phyloP scores from a whole-genome alignment of 306 rosid species.

The Fragaria vesca region DNA sequence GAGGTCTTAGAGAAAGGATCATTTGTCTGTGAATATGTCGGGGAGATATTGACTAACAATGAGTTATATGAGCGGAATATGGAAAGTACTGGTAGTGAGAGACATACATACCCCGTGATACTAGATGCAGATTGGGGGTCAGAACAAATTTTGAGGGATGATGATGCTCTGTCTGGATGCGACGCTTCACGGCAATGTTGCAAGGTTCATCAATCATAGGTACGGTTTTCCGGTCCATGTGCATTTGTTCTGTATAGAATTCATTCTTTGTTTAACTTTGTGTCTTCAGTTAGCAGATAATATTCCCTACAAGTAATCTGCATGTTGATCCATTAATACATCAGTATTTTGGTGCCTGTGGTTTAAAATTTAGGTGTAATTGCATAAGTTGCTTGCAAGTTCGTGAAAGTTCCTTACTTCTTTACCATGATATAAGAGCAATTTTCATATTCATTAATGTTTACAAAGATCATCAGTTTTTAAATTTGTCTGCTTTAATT shows the following conservation, averaged over 20 bases:
- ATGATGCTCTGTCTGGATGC: slow-evolving; percentile 92
- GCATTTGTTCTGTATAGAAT: not conserved
- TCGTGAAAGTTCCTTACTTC: not conserved
- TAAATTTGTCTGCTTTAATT: not conserved
- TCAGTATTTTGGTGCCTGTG: not conserved
- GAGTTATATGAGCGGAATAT: slow-evolving; percentile 65
- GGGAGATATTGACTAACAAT: slow-evolving; percentile 74
- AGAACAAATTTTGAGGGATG: slow-evolving; percentile 66
- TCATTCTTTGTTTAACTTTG: not conserved
- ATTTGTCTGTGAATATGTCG: slow-evolving; percentile 83
- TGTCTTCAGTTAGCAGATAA: not conserved
- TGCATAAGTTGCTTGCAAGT: not conserved
- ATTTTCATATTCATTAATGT: not conserved
- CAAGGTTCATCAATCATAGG: slow-evolving; percentile 96
- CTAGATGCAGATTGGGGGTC: slow-evolving; percentile 97
- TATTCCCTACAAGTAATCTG: not conserved
- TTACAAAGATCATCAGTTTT: not conserved
- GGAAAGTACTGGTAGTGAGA: slow-evolving; percentile 41
- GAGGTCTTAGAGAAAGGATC: slow-evolving; percentile 73
- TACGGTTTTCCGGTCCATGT: slow-evolving; percentile 16
- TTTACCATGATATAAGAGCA: not conserved
- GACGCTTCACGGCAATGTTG: slow-evolving; percentile 79
- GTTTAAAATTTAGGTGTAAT: not conserved
- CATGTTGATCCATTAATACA: not conserved
- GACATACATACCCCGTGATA: slow-evolving; percentile 82